Conservation (phyloP, 257 asterid species). For the Haberlea rhodopensis region DNA sequence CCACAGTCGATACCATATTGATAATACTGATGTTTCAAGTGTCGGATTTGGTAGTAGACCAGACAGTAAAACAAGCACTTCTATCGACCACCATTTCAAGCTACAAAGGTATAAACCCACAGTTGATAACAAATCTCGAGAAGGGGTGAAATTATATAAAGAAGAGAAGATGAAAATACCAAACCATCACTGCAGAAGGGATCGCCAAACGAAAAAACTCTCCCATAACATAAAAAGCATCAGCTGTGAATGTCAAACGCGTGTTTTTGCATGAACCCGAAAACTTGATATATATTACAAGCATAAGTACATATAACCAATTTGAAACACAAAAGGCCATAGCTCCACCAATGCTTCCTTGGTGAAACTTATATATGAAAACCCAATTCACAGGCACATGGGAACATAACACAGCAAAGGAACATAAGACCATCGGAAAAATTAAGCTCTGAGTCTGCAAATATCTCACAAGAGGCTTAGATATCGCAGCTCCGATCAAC, state of each 20-base stretch:
- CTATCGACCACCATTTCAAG: conserved; percentile 73
- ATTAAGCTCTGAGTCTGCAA: conserved; percentile 60
- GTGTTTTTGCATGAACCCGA: conserved; percentile 44
- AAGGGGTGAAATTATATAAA: too few species aligned
- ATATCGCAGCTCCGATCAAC: conserved; percentile 45
- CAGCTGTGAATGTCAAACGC: conserved; percentile 34
- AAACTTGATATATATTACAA: conserved; percentile 38
- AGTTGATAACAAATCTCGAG: too few species aligned
- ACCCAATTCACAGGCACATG: conserved; percentile 52
- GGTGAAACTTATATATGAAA: conserved; percentile 38
- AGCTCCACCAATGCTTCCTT: conserved; percentile 51
- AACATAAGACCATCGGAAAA: conserved; percentile 46
- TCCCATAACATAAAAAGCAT: conserved; percentile 40
- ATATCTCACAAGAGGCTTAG: conserved; percentile 53
- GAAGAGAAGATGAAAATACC: conserved; percentile 34
- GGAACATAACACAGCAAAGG: conserved; percentile 42
- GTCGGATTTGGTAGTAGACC: conserved; percentile 61
- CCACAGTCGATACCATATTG: conserved; percentile 45
- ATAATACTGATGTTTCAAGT: conserved; percentile 66
- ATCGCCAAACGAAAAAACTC: conserved; percentile 51
- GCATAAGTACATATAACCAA: conserved; percentile 54
- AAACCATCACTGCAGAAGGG: conserved; percentile 69
- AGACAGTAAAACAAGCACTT: conserved; percentile 49
- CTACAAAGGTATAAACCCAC: conserved; percentile 26
- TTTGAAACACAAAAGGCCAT: conserved; percentile 44